Percentiles rank a stretch among this genome's conserved stretches.
These are phyloP conservation scores for Hordeum marinum DNA, from an alignment of 176 grass and related monocot genomes.

Conservation along the genomic window DNA sequence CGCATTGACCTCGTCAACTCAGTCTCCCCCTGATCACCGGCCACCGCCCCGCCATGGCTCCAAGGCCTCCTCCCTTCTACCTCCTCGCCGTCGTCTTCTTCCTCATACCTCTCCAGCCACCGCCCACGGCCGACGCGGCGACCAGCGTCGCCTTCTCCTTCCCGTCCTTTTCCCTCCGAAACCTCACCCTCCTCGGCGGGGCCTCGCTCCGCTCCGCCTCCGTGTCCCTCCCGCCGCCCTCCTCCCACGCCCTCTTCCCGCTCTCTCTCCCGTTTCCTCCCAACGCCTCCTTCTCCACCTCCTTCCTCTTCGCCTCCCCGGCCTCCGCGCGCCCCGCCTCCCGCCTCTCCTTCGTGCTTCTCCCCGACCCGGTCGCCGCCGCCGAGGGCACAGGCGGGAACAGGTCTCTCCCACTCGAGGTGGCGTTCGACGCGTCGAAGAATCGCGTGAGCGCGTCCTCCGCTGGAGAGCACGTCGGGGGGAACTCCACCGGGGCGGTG, in stretches of 20 bases:
- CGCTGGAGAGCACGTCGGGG: background rate
- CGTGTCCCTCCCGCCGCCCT: constrained; percentile 23
- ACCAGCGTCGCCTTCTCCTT: constrained; percentile 22
- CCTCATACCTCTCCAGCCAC: background rate
- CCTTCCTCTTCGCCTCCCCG: constrained; percentile 31
- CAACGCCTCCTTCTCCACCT: constrained; percentile 35
- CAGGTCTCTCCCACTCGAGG: constrained; percentile 21
- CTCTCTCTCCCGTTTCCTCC: constrained; percentile 7
- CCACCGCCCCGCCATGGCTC: background rate
- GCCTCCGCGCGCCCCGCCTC: background rate
- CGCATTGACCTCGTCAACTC: background rate
- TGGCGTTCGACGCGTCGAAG: constrained; percentile 20
- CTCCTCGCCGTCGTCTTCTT: background rate
- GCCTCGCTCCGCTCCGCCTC: constrained; percentile 22
- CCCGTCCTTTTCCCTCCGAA: constrained; percentile 24
- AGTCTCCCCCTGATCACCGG: background rate
- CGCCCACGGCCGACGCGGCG: background rate
- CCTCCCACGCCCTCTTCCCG: constrained; percentile 28
- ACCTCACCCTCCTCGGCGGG: constrained; percentile 32
- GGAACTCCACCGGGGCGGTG: constrained; percentile 24
- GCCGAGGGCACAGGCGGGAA: background rate
- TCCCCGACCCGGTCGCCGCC: constrained; percentile 16
- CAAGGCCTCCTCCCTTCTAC: background rate
- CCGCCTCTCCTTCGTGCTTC: constrained; percentile 32
- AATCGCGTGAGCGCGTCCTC: constrained; percentile 1